Percentiles rank a stretch among this genome's conserved stretches.
Conservation (phyloP, 2,329 filamentous ascomycete species). For the Aspergillus sp. region DNA sequence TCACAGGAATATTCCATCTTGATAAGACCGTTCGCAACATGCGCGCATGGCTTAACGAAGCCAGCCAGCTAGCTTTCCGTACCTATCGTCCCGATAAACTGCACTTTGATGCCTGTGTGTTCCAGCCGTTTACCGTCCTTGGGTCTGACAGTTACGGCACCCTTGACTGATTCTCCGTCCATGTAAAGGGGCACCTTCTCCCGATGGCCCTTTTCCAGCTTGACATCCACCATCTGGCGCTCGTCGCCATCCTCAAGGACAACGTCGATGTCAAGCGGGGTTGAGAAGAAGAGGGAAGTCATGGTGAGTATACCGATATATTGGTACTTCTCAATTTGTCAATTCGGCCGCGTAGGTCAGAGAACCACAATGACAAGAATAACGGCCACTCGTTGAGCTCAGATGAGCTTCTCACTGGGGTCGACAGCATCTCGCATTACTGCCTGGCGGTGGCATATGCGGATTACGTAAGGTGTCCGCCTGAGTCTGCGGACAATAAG, state of each 20-base stretch:
- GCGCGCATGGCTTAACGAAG: background rate
- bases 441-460: conserved; percentile 16
- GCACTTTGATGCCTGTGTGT: conserved; percentile 98
- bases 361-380: conserved; percentile 2
- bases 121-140: conserved; percentile 98
- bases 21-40: background rate
- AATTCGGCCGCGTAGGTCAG: background rate
- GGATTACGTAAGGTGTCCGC: conserved; percentile 19
- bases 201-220: conserved; percentile 95
- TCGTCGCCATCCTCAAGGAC: conserved; percentile 95
- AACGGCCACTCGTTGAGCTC: conserved; percentile 11
- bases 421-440: conserved; percentile 12
- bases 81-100: conserved; percentile 99
- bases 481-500: background rate
- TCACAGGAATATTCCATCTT: background rate
- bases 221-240: conserved; percentile 92
- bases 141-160: conserved; percentile 87
- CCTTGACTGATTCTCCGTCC: conserved; percentile 97
- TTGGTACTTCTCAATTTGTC: conserved; percentile 10
- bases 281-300: conserved; percentile 99
- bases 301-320: conserved; percentile 52
- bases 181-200: conserved; percentile 97
- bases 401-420: conserved; percentile 13
- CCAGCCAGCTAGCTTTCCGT: conserved; percentile 25
- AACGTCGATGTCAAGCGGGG: conserved; percentile 97